These are phyloP conservation scores for Neonectria neomacrospora DNA, from an alignment of 2,329 filamentous ascomycete species.

Conservation along the genomic window DNA sequence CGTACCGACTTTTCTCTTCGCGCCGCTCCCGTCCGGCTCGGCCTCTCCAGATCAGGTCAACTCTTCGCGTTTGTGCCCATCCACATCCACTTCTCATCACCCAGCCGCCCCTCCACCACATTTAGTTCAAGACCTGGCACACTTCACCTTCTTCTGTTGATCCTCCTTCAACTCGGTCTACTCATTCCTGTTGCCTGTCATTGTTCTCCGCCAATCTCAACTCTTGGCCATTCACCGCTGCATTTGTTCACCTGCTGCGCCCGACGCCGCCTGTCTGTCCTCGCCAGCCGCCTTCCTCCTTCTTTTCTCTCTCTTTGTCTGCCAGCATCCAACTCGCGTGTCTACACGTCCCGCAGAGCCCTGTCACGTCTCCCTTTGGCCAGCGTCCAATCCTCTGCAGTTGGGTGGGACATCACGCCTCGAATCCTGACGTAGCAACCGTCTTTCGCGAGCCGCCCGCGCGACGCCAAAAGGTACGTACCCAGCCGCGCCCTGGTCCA, in stretches of 20 bases:
- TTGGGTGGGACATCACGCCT: conserved; percentile 45
- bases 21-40: conserved; percentile 31
- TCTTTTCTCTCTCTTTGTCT: conserved; percentile 1
- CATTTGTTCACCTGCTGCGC: conserved; percentile 14
- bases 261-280: conserved; percentile 23
- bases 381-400: conserved; percentile 41
- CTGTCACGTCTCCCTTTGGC: conserved; percentile 34
- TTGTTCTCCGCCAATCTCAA: conserved; percentile 21
- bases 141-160: conserved; percentile 34
- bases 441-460: conserved; percentile 46
- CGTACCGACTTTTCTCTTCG: conserved; percentile 33
- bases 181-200: conserved; percentile 28
- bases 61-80: conserved; percentile 41
- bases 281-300: conserved; percentile 10
- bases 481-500: conserved; percentile 46
- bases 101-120: conserved; percentile 42
- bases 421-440: conserved; percentile 48
- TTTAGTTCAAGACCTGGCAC: conserved; percentile 31
- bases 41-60: conserved; percentile 29
- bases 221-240: conserved; percentile 16
- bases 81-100: conserved; percentile 29
- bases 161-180: conserved; percentile 31
- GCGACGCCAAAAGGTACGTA: conserved; percentile 47
- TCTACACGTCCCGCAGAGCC: conserved; percentile 37
- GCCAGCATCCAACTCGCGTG: conserved; percentile 30